Conservation (phyloP, 257 asterid genomes). For the Fraxinus americana region DNA sequence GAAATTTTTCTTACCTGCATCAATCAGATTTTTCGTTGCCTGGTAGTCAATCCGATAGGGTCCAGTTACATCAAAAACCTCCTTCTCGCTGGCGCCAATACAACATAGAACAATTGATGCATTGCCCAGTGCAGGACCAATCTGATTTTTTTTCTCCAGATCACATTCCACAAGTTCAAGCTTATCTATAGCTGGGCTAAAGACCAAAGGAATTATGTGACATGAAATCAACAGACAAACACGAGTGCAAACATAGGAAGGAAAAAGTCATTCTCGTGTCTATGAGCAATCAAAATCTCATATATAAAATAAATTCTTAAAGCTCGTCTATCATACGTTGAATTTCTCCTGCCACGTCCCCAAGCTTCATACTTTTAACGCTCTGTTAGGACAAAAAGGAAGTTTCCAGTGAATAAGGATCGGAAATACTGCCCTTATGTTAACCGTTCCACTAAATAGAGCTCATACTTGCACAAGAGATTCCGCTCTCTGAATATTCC, state of each 20-base stretch:
- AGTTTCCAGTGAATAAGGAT: slow-evolving; percentile 17
- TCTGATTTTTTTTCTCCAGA: slow-evolving; percentile 71
- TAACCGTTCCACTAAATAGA: slow-evolving; percentile 9
- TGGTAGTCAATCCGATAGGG: slow-evolving; percentile 86
- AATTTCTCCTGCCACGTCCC: slow-evolving; percentile 48
- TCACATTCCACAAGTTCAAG: slow-evolving; percentile 96
- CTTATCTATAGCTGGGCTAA: slow-evolving; percentile 99
- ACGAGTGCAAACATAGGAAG: neutral
- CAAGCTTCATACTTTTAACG: slow-evolving; percentile 65
- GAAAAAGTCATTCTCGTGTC: slow-evolving; percentile 1
- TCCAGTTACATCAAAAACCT: slow-evolving; percentile 75
- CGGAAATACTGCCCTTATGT: neutral
- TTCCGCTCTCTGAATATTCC: slow-evolving; percentile 78
- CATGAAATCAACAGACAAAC: slow-evolving; percentile 20
- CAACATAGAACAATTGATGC: slow-evolving; percentile 87
- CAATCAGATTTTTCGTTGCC: slow-evolving; percentile 86
- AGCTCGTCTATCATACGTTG: slow-evolving; percentile 61
- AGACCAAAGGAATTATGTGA: slow-evolving; percentile 64
- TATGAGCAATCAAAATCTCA: slow-evolving; percentile 10
- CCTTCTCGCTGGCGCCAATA: slow-evolving; percentile 99
- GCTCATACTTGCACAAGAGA: slow-evolving; percentile 75
- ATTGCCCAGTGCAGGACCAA: slow-evolving; percentile 67
- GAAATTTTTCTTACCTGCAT: slow-evolving; percentile 63
- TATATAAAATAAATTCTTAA: slow-evolving; percentile 17
- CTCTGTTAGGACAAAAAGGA: slow-evolving; percentile 54